A percentile compares a stretch with the other conserved stretches of the same genome.
Conservation (phyloP, 495 filamentous ascomycete genomes). For the Xylaria nigripes region DNA sequence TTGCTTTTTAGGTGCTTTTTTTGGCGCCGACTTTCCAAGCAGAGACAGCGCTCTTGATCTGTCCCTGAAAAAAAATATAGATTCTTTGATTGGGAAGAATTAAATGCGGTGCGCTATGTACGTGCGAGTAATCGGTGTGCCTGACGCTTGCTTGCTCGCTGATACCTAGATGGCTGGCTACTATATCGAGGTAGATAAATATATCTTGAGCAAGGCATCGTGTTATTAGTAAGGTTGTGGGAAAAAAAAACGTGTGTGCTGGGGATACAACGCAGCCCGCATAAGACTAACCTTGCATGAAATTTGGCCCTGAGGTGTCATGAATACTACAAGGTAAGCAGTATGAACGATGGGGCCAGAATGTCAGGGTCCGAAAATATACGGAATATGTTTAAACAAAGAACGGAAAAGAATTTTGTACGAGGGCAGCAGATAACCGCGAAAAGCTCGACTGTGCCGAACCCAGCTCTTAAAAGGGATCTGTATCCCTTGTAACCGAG, state of each 20-base stretch:
- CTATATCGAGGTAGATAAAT: not conserved
- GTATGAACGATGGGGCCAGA: not conserved
- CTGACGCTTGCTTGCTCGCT: constrained; percentile 7
- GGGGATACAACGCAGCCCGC: not conserved
- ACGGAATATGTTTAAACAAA: constrained; percentile 4
- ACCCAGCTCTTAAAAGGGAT: not conserved
- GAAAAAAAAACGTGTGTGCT: not conserved
- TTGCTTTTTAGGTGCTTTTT: not conserved
- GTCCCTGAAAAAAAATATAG: not conserved
- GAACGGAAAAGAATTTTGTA: constrained; percentile 6
- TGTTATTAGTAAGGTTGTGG: constrained; percentile 2
- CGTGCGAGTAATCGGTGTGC: constrained; percentile 4
- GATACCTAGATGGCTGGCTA: constrained; percentile 5
- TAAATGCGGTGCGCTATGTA: constrained; percentile 9
- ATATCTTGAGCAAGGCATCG: constrained; percentile 6
- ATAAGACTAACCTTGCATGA: constrained; percentile 9
- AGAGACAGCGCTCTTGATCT: constrained; percentile 3
- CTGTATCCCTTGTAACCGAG: not conserved
- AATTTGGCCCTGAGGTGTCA: not conserved
- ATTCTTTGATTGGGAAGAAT: constrained; percentile 1
- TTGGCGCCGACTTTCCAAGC: constrained; percentile 1
- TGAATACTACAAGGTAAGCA: not conserved
- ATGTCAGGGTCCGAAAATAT: not conserved
- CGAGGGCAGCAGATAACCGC: not conserved
- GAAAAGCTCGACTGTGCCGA: not conserved